Base-by-base conservation (phyloP, 2,329 filamentous ascomycete genomes). In the Fusarium concolor region DNA sequence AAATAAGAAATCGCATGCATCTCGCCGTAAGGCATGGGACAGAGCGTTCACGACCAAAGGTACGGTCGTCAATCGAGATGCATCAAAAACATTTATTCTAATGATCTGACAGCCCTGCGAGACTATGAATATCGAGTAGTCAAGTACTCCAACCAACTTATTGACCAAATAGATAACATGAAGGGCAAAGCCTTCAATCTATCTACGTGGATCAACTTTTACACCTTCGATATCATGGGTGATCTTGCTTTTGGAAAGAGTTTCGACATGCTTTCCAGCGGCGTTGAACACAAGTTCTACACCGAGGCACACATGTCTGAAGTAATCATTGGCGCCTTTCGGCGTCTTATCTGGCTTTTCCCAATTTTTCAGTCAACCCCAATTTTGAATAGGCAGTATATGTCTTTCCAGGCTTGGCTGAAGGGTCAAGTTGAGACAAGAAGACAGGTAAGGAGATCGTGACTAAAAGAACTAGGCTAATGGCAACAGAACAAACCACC, bases 11-110 rank as follows among this genome's bases (percentile, higher is more conserved):
- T n/a, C 49, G 3, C 70, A 72, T 38, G 52, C 52, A 0, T 35
- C 10, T 10, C 55, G 70, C 10, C 54, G 70, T 5, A 70, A 67
- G 31, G 38, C 57, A 0, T 72, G 70, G 70, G 70, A 71, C 0
- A 65, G 58, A 15, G 70, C 54, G 0, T 70, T 72, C 10, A 70
- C 58, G 11, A 39, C 67, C 1, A 72, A 68, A 56, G 66, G 67
- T 65, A 29, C 4, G 6, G 28, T n/a, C n/a, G n/a, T n/a, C n/a
- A n/a, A n/a, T n/a, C 28, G 10, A 29, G 6, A 29, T 3, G 10
- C 28, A 29, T 3, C 28, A 29, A 7, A 3, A 29, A 29, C 28
- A 10, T 3, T 7, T 29, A 26, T 29, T 29, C n/a, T n/a, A 24
- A 24, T 24, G 22, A 24, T 12, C 29, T 52, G 14, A 62, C 3